These are phyloP conservation scores for Silene conica DNA, from an alignment of 148 eudicot genomes.

Conservation along the genomic window DNA sequence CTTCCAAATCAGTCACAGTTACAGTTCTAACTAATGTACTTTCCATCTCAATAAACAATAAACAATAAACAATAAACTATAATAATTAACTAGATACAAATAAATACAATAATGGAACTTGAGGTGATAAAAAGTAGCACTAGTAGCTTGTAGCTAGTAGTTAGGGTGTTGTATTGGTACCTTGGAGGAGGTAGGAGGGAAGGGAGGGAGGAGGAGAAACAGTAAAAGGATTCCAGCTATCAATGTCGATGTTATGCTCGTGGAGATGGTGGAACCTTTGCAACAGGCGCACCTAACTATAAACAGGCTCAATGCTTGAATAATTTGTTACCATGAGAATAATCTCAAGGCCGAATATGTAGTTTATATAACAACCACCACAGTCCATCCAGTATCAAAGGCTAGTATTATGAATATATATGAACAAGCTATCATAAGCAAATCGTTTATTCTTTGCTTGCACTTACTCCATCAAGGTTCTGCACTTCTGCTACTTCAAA, in stretches of 20 bases:
- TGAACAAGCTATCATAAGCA: neutral
- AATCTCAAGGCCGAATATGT: neutral
- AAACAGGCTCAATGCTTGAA: too few relatives aligned
- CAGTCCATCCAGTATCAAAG: neutral
- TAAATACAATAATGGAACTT: neutral
- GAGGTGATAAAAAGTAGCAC: neutral
- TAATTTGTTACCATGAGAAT: too few relatives aligned
- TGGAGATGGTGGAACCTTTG: neutral
- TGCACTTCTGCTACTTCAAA: neutral
- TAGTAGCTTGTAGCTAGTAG: too few relatives aligned
- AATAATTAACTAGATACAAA: neutral
- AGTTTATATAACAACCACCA: neutral
- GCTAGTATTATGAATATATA: neutral
- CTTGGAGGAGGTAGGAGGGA: slow-evolving; percentile 8
- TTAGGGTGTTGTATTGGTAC: neutral
- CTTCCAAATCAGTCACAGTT: slow-evolving; percentile 1
- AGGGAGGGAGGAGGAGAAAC: slow-evolving; percentile 5
- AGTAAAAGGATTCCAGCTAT: neutral
- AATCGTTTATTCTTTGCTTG: neutral
- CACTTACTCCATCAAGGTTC: neutral
- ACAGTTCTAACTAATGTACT: neutral
- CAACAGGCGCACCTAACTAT: neutral
- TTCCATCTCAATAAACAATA: neutral
- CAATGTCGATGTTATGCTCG: neutral
- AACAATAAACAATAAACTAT: too few relatives aligned